phyloP scores from a whole-genome alignment of 2,329 filamentous ascomycete species.

The Microcera coccophila region DNA sequence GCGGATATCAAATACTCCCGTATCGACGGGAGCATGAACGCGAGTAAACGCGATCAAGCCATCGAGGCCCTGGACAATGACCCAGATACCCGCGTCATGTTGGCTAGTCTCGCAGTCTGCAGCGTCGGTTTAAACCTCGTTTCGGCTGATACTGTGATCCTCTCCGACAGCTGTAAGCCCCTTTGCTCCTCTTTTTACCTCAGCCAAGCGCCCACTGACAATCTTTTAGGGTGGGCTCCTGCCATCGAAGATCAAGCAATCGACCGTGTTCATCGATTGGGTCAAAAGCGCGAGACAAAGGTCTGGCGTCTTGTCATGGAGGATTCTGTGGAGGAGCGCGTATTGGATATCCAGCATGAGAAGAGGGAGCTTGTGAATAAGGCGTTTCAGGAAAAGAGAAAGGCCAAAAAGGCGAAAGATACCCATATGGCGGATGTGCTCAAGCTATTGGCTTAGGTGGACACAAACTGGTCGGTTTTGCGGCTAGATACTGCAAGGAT shows the following conservation, averaged over 20 bases:
- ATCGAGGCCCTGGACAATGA: constrained; percentile 66
- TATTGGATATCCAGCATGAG: constrained; percentile 71
- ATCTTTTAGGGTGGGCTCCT: constrained; percentile 71
- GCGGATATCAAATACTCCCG: constrained; percentile 62
- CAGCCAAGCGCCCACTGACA: constrained; percentile 2
- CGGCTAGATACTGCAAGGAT: no score
- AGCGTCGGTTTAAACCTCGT: constrained; percentile 84
- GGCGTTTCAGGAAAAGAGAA: constrained; percentile 70
- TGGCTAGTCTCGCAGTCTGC: constrained; percentile 78
- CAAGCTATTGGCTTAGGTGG: constrained; percentile 39
- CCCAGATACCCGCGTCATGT: constrained; percentile 65
- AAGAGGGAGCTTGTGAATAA: constrained; percentile 75
- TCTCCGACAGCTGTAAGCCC: constrained; percentile 67
- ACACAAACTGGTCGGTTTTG: no score
- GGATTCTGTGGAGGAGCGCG: constrained; percentile 73
- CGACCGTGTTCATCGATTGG: constrained; percentile 80
- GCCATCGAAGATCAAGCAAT: constrained; percentile 90
- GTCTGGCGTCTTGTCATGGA: constrained; percentile 82
- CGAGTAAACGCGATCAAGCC: constrained; percentile 65
- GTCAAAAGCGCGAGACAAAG: constrained; percentile 73
- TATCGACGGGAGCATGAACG: constrained; percentile 77
- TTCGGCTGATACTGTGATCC: constrained; percentile 78
- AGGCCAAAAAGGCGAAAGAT: constrained; percentile 52
- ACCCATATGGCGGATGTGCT: constrained; percentile 54
- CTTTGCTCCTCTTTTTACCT: background rate